Percentiles rank a stretch among this genome's conserved stretches.
Conservation (phyloP, 345 rosid species). For the Eucalyptus tenuipes region DNA sequence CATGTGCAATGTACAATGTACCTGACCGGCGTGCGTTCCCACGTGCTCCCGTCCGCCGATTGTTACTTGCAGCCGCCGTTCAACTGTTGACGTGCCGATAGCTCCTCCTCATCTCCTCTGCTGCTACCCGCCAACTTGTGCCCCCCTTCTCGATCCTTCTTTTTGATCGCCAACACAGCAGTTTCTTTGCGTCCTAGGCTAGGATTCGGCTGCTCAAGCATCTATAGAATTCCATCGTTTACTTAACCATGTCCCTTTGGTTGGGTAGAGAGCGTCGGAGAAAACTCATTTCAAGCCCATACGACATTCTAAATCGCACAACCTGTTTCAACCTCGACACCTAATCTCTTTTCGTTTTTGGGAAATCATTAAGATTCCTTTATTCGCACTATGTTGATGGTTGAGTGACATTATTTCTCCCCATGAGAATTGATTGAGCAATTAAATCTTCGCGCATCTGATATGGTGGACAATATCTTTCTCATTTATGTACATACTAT, state of each 20-base stretch:
- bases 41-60: neutral
- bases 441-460: neutral
- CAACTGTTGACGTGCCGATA: neutral
- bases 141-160: too few species aligned
- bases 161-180: neutral
- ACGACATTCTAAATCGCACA: too few species aligned
- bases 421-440: rapidly evolving
- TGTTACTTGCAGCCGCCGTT: neutral
- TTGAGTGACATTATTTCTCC: too few species aligned
- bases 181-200: neutral
- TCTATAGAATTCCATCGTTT: neutral
- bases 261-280: neutral
- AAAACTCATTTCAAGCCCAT: neutral
- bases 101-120: neutral
- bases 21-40: neutral
- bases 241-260: neutral
- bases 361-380: neutral
- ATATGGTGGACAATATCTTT: neutral
- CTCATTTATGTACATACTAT: neutral
- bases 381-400: neutral
- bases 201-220: neutral
- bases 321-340: neutral
- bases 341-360: too few species aligned
- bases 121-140: neutral
- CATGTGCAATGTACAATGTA: neutral